Conservation (phyloP, 495 filamentous ascomycete genomes). For the Penicillium macrosclerotiorum region DNA sequence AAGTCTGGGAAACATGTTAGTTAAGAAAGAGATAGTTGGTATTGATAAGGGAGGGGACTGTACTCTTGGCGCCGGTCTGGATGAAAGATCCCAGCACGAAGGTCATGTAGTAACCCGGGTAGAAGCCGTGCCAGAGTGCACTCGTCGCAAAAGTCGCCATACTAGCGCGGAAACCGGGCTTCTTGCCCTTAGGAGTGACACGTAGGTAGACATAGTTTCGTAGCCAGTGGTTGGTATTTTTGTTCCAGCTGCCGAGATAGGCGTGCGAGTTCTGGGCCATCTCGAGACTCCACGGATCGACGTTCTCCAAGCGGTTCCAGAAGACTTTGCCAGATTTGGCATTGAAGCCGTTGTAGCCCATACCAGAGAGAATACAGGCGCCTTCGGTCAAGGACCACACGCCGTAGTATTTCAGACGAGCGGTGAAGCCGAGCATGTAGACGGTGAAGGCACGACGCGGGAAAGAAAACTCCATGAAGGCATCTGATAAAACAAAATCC, state of each 20-base stretch:
- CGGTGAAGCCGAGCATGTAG: conserved; percentile 77
- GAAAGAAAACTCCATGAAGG: conserved; percentile 65
- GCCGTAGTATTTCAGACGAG: conserved; percentile 90
- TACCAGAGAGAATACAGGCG: conserved; percentile 87
- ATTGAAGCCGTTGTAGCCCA: conserved; percentile 93
- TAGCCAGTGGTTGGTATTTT: conserved; percentile 97
- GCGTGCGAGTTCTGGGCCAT: conserved; percentile 84
- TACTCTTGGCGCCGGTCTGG: conserved; percentile 93
- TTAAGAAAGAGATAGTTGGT: conserved; percentile 5
- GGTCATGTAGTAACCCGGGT: conserved; percentile 90
- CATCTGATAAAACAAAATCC: conserved; percentile 56
- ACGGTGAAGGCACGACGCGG: conserved; percentile 69
- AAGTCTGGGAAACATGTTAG: conserved; percentile 62
- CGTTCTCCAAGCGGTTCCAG: conserved; percentile 88
- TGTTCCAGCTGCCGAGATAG: conserved; percentile 92
- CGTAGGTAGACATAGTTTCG: conserved; percentile 94
- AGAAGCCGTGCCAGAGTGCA: conserved; percentile 98
- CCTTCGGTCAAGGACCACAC: conserved; percentile 93
- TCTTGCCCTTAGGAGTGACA: conserved; percentile 92
- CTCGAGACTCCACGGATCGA: conserved; percentile 80
- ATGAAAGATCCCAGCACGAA: conserved; percentile 88
- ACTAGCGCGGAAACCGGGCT: conserved; percentile 92
- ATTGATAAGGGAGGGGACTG: conserved; percentile 18
- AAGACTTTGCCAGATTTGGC: conserved; percentile 74
- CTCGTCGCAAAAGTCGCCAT: conserved; percentile 91